A percentile compares a stretch with the other conserved stretches of the same genome.
These are phyloP conservation scores for Oldenlandia corymbosa DNA, from an alignment of 257 asterid species.

Conservation along the genomic window DNA sequence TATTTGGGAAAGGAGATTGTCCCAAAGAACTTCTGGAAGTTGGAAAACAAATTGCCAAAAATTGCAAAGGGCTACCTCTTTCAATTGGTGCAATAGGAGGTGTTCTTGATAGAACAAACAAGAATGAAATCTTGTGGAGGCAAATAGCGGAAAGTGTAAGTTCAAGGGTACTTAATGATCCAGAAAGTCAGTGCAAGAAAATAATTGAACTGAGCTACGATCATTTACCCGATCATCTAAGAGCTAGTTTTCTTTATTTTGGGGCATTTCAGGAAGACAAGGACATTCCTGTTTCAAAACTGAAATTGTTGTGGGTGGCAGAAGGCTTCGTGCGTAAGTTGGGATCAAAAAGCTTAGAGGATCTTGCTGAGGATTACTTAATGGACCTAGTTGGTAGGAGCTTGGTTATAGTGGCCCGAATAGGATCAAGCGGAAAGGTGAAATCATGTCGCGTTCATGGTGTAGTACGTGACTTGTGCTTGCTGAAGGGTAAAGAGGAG, in stretches of 20 bases:
- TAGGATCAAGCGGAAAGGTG: slow-evolving; percentile 1
- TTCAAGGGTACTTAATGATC: background rate
- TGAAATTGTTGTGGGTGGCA: slow-evolving; percentile 6
- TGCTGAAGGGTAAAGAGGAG: background rate
- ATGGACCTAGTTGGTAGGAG: background rate
- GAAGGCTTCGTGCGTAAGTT: background rate
- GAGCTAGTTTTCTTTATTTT: no score
- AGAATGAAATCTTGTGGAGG: background rate
- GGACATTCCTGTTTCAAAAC: background rate
- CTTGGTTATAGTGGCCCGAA: background rate
- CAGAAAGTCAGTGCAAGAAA: background rate
- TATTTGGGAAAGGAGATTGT: background rate
- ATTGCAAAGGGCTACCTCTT: slow-evolving; percentile 12
- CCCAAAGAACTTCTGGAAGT: background rate
- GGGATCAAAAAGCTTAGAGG: background rate
- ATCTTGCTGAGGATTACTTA: no score
- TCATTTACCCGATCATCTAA: no score
- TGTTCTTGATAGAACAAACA: background rate
- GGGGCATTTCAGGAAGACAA: no score
- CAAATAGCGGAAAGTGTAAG: background rate
- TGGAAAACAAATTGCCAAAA: slow-evolving; percentile 5
- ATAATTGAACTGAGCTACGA: no score
- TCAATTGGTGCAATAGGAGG: slow-evolving; percentile 5
- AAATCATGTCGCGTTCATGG: slow-evolving; percentile 9
- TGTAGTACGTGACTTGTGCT: background rate